phyloP scores from a whole-genome alignment of 2,329 filamentous ascomycete genomes.

The Pseudocercospora ulei region DNA sequence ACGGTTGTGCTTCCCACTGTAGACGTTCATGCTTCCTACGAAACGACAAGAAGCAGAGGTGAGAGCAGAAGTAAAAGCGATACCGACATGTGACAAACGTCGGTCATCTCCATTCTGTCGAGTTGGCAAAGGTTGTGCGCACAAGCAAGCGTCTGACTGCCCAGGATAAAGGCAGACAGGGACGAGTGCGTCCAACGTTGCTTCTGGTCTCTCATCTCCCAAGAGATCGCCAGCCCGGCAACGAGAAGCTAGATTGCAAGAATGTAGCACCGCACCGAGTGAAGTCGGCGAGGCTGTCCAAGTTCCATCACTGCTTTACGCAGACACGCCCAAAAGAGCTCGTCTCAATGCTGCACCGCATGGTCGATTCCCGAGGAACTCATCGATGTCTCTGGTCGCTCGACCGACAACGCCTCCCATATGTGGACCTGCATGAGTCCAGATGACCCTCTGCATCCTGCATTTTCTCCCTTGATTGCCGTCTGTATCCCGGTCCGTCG shows the following conservation, averaged over 20 bases:
- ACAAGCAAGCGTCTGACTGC: constrained; percentile 5
- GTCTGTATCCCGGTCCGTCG: constrained; percentile 39
- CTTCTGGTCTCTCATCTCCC: not conserved
- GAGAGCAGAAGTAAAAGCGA: not conserved
- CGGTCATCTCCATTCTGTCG: not conserved
- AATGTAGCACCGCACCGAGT: too few relatives aligned
- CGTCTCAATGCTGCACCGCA: not conserved
- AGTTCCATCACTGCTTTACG: not conserved
- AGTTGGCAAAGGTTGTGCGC: not conserved
- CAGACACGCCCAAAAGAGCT: not conserved
- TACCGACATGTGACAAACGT: not conserved
- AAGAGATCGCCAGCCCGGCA: not conserved
- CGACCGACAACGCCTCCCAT: constrained; percentile 38
- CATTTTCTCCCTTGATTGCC: constrained; percentile 42
- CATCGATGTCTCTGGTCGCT: constrained; percentile 31
- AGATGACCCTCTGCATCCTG: constrained; percentile 38
- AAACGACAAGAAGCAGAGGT: not conserved
- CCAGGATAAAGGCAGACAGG: not conserved
- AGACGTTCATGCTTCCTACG: not conserved
- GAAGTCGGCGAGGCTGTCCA: not conserved
- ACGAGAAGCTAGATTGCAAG: not conserved
- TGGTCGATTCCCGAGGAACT: constrained; percentile 24
- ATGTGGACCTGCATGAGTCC: constrained; percentile 34
- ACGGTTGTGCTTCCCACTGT: not conserved
- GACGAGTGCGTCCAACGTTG: not conserved